phyloP scores from a whole-genome alignment of 1,284 basidiomycete species.

The Heterobasidion parviporum region DNA sequence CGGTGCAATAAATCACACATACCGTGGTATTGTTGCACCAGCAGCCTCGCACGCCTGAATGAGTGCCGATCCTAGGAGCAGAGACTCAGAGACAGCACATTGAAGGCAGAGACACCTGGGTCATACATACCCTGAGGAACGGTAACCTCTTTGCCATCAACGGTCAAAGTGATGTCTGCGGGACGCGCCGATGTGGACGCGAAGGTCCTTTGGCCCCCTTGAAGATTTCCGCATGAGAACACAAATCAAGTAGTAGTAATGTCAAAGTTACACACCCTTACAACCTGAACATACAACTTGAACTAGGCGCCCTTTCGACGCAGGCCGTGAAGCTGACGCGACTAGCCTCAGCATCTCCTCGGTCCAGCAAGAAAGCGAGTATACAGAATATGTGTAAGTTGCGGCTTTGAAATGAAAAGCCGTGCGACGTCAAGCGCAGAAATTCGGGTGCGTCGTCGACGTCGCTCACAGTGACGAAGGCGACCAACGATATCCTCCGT shows the following conservation, averaged over 20 bases:
- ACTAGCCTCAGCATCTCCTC: slow-evolving; percentile 57
- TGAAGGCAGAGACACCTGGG: background rate
- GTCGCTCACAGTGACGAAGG: slow-evolving; percentile 11
- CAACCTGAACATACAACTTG: slow-evolving; percentile 41
- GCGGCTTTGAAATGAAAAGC: slow-evolving; percentile 11
- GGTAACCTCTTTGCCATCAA: slow-evolving; percentile 91
- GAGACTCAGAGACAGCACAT: slow-evolving; percentile 9
- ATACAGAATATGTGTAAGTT: slow-evolving; percentile 9
- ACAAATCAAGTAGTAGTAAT: background rate
- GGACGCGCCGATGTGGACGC: slow-evolving; percentile 56
- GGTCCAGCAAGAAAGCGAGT: slow-evolving; percentile 5
- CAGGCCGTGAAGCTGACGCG: slow-evolving; percentile 41
- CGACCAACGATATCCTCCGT: slow-evolving; percentile 8
- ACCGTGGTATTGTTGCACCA: slow-evolving; percentile 72
- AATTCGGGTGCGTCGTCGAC: slow-evolving; percentile 8
- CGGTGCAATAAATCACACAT: slow-evolving; percentile 15
- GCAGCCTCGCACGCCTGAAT: slow-evolving; percentile 96
- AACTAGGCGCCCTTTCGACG: slow-evolving; percentile 58
- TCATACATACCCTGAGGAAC: slow-evolving; percentile 73
- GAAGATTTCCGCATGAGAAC: background rate
- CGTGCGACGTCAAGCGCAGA: slow-evolving; percentile 4
- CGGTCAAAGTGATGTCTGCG: slow-evolving; percentile 83
- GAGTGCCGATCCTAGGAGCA: slow-evolving; percentile 69
- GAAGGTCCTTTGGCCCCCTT: slow-evolving; percentile 49
- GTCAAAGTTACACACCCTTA: slow-evolving; percentile 23